Evolutionary conservation across 371 early-diverging fungal species (phyloP), one percentile per base, ranked within the genome.

Genomic region (Phascolomyces articulosus): DNA sequence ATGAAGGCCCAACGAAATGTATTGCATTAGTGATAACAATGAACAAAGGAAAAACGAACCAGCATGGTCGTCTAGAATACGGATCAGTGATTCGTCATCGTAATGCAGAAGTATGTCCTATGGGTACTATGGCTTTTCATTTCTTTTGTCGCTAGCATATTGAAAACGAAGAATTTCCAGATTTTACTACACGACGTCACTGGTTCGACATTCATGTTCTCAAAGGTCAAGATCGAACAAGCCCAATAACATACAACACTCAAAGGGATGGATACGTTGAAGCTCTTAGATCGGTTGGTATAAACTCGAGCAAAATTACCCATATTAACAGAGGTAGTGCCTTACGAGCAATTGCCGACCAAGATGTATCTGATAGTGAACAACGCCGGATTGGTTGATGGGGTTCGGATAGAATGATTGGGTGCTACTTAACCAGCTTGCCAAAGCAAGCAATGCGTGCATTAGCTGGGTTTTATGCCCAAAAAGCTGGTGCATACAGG

Each of bases 71-170:
- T 0, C 4, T n/a, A 4, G 44, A 44, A 2, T 44, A 44, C 16
- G 44, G 44, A 13, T 8, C 7, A 13, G 44, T 2, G 15, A 44
- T 44, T 4, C 15, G 44, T 13, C 44, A 44, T 2, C 3, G 44
- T 2, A 18, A 16, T 44, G 6, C 16, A 7, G 44, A 44, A 7
- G 1, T 44, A 4, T 44, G 7, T n/a, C 44, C 44, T 0, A 13
- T 44, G 4, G 44, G 44, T 4, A 16, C 6, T 44, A 1, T 44
- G 44, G 56, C 56, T 4, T 55, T 55, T 18, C 31, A 55, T 16
- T 27, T 55, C 11, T 55, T 55, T 38, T 15, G 56, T 7, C 27
- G 56, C 6, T 55, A 29, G 56, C 28, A 31, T n/a, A 55, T 55
- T 31, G 31, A 28, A 21, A 55, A 55, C 7, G 44, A 44, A 16